Percentiles rank a stretch among this genome's conserved stretches.
Conservation (phyloP, 2,329 filamentous ascomycete genomes). For the Chaetothyriales sp. region DNA sequence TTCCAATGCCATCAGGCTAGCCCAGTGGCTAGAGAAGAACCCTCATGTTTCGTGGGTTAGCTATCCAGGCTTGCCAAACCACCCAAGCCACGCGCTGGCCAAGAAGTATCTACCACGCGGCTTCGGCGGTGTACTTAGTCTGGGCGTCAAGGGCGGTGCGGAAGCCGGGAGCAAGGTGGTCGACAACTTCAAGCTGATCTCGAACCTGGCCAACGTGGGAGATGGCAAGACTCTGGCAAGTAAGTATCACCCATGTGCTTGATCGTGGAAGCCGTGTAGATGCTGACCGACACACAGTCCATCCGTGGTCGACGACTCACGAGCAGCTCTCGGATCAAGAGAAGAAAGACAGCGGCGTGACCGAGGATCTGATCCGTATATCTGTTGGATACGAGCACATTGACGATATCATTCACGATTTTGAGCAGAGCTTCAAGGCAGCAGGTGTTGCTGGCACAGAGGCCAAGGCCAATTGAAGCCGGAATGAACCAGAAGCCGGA, state of each 20-base stretch:
- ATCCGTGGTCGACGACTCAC: conserved; percentile 81
- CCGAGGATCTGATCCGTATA: conserved; percentile 73
- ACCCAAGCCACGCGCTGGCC: conserved; percentile 62
- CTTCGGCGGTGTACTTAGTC: conserved; percentile 79
- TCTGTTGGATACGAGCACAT: conserved; percentile 86
- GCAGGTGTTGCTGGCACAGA: conserved; percentile 16
- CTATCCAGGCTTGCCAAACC: conserved; percentile 74
- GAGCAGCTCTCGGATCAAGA: conserved; percentile 72
- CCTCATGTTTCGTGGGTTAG: conserved; percentile 82
- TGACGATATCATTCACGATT: conserved; percentile 84
- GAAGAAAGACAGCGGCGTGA: conserved; percentile 59
- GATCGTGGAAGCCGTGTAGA: not conserved
- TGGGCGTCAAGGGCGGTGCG: conserved; percentile 81
- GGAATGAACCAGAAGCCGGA: too few species aligned
- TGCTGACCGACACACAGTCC: conserved; percentile 35
- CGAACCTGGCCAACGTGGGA: conserved; percentile 90
- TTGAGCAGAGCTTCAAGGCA: conserved; percentile 65
- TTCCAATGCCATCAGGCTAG: conserved; percentile 64
- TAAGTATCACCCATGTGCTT: not conserved
- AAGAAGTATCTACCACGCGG: conserved; percentile 77
- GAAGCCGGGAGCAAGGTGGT: conserved; percentile 75
- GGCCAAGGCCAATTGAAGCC: too few species aligned
- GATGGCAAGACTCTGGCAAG: conserved; percentile 70
- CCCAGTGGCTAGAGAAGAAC: conserved; percentile 69
- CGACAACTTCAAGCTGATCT: conserved; percentile 87